Evolutionary conservation across 306 rosid genomes (phyloP), one percentile per base, ranked within the genome.

Genomic region (apple (Malus domestica)): DNA sequence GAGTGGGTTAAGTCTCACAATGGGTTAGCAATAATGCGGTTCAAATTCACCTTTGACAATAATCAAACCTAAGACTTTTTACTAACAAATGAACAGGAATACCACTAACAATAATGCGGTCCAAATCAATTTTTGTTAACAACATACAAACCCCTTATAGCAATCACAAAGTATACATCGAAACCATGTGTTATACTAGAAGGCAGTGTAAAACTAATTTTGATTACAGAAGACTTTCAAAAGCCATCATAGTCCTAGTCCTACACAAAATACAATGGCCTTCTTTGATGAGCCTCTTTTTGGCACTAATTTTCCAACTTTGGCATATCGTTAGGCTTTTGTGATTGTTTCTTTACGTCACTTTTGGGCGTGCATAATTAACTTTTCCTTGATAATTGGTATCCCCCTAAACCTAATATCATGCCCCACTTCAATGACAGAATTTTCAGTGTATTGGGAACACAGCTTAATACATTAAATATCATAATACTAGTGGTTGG

Each of bases 291-390:
- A 13, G 66, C 66, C 66, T 61, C 9, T 61, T 57, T 23, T 27
- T 13, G 18, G 66, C 35, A 13, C 66, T 13, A 5, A 45, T 14
- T 63, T 71, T 49, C 76, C 51, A 71, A 49, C 67, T 54, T 71
- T 64, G 59, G 59, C 45, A 78, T 35, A 54, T 23, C 58, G 40
- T 82, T 69, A 59, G 40, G 72, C 42, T 65, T 8, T 22, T 71
- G 35, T 60, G 44, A 77, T 60, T 42, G 5, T 54, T 70, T 59
- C 29, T 61, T 52, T 29, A 57, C 35, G 32, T 16, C 60, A 51
- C 40, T 63, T 59, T 72, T 61, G 78, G 73, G 65, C 55, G 75
- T 57, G 86, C 82, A 69, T 79, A 70, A 81, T 79, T 72, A 79
- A 8, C 35, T 63, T 30, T 65, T 68, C 45, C 82, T 64, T 85